Base-by-base conservation (phyloP, 805 yeast species). In the Lipomyces anomalus region DNA sequence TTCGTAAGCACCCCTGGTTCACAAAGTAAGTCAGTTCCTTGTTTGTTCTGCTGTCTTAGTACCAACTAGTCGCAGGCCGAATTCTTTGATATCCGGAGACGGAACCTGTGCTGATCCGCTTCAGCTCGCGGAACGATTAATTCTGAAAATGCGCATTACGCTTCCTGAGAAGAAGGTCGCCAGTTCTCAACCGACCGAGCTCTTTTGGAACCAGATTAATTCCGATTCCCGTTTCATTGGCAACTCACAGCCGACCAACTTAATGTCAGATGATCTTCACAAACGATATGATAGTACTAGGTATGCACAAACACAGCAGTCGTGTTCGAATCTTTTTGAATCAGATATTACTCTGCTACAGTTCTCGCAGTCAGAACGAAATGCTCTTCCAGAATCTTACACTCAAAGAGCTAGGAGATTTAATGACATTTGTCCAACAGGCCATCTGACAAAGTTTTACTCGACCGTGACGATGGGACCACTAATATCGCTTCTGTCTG, bases 1-100 rank as follows among this genome's bases (percentile, higher is more conserved):
- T 80, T 3, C 62, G 69, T 40, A 57, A 60, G 4, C 83, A 79
- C 55, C 74, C 74, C 3, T 82, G 87, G 87, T 71, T 75, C 34
- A 62, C n/a, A n/a, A n/a, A n/a, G n/a, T n/a, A n/a, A n/a, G n/a
- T n/a, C n/a, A n/a, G n/a, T n/a, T n/a, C n/a, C n/a, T n/a, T n/a
- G n/a, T n/a, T n/a, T n/a, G n/a, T n/a, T n/a, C n/a, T n/a, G n/a
- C n/a, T n/a, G n/a, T n/a, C n/a, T n/a, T n/a, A n/a, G n/a, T n/a
- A n/a, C n/a, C n/a, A n/a, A n/a, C n/a, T n/a, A n/a, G n/a, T n/a
- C n/a, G 67, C 11, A 62, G 69, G 40, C 60, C 64, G 6, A 72
- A 75, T 52, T 57, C 64, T 3, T 68, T 77, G 35, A 66, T 75
- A 11, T 67, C 71, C 36, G 57, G 62, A 1, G 65, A 69, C 32